Evolutionary conservation across 139 green algal species (phyloP), one percentile per base, ranked within the genome.

Genomic region (Coccomyxa sp.): DNA sequence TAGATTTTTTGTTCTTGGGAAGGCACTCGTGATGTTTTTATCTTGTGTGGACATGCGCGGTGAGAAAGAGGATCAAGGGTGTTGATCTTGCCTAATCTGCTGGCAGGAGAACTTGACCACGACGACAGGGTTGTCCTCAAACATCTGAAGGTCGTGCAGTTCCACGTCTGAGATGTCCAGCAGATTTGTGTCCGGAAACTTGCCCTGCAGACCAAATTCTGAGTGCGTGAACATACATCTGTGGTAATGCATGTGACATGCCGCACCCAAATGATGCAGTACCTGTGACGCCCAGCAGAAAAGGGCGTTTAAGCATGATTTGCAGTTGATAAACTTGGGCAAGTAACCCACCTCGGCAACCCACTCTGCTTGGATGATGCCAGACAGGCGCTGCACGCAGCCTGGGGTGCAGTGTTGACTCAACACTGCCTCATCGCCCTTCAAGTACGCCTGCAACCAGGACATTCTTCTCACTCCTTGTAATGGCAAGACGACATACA

Each of bases 141-240:
- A 71, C 60, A 95, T 82, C 82, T 95, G 97, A 0, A 95, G 67
- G 83, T 98, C 94, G 9, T 95, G 88, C 27, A 98, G 85, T 85
- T 98, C 94, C 67, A 97, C 92, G 13, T 99, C 96, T 27, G 89
- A 90, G 13, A 93, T 88, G 87, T 98, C 95, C 60, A 99, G 90
- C n/a, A 99, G 93, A n/a, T 93, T 96, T 57, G 93, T 88, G 85
- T 98, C 96, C 57, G 95, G 86, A 38, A 91, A 86, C 21, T 89
- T 1, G 27, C 92, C 92, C 90, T 94, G 87, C 67, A 82, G 0
- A 17, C 63, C 18, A 3, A 7, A 7, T 51, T 51, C 66, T n/a
- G n/a, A n/a, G n/a, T n/a, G n/a, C n/a, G n/a, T n/a, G n/a, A n/a
- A n/a, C 38, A 51, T 51, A 51, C 7, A 51, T 51, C 7, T 51